Evolutionary conservation across 1,284 basidiomycete genomes (phyloP).

Genomic region (Ganoderma sp.): DNA sequence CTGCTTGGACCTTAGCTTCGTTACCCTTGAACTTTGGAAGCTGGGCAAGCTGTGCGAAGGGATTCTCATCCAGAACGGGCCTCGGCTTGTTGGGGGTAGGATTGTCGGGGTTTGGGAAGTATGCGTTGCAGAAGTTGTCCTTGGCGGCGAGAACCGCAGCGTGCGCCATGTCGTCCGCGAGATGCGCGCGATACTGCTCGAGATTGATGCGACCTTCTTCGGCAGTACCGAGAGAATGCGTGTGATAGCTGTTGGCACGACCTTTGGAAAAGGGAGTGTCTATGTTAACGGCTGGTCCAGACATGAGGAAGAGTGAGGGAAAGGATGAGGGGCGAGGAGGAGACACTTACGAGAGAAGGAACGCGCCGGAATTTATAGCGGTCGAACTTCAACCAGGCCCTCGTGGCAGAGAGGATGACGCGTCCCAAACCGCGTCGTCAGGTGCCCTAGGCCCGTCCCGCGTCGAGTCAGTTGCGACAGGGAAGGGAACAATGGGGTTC

Average conservation of each 20-base stretch:
- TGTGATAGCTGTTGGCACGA: neutral
- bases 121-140: neutral
- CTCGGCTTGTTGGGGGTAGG: neutral
- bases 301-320: neutral
- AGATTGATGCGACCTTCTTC: too few species aligned
- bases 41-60: neutral
- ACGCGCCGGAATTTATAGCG: neutral
- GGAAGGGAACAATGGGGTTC: neutral
- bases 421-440: neutral
- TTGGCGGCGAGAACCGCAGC: neutral
- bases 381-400: neutral
- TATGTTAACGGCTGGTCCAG: neutral
- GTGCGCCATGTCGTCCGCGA: constrained; percentile 3
- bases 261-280: neutral
- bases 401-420: neutral
- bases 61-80: neutral
- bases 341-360: neutral
- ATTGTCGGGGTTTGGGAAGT: neutral
- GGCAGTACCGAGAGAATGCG: neutral
- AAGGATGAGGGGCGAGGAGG: neutral
- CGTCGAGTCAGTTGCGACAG: neutral
- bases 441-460: neutral
- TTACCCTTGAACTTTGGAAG: neutral
- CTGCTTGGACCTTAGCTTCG: neutral
- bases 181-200: neutral